Evolutionary conservation across 1,139 yeast genomes (phyloP), one percentile per base, ranked within the genome.

Genomic region (Suhomyces anneliseae): DNA sequence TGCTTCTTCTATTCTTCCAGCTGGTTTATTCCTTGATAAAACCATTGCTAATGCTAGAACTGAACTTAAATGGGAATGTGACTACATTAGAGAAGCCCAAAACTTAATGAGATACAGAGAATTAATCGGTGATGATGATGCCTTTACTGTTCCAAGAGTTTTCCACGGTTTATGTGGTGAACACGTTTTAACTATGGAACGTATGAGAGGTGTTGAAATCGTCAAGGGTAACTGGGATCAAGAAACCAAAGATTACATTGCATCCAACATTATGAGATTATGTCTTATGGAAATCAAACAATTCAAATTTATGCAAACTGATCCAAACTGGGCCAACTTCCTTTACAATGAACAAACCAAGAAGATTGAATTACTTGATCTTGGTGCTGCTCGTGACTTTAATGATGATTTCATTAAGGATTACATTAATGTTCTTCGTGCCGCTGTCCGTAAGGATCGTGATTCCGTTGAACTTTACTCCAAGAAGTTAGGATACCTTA

Each of bases 251-350:
- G 76, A 92, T 66, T 86, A 87, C 82, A 85, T 93, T 50, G 96
- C 96, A 10, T 81, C 90, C 8, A 80, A 86, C 58, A 84, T 93
- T 50, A 87, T 95, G 97, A 79, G 90, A 54, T 75, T 93, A 41
- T 90, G 97, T 60, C 72, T 93, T 43, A 73, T 81, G 56, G 99
- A 93, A 67, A 87, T 95, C 61, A 90, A 90, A 32, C 74, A 81
- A 56, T 92, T 87, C 72, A 81, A 79, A 59, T 93, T 87, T 69
- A 93, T 93, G 99, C 99, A 93, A 69, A 92, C 99, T 1, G 99
- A 93, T 68, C 99, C 99, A 41, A 93, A 93, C 68, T 95, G 99
- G 99, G 98, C 99, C 43, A 93, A 93, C 65, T 95, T 95, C 69
- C 71, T 95, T 52, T 90, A 87, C 71, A 90, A 92, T 61, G 76